Evolutionary conservation across 345 rosid genomes (phyloP), one percentile per base, ranked within the genome.

Genomic region (Acer saccharum): DNA sequence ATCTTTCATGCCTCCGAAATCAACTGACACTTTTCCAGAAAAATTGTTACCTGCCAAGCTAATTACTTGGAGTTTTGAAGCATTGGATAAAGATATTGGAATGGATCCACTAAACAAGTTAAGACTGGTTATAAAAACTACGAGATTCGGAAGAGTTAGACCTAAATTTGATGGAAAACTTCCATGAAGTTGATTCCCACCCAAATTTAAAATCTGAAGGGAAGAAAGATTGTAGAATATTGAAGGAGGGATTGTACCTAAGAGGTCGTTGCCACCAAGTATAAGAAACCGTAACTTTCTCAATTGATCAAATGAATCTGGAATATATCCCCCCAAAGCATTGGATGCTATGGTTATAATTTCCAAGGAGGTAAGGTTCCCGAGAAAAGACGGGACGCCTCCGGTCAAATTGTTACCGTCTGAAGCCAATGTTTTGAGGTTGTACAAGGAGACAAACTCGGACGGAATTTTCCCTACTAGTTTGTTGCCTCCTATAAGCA

Each of bases 161-260:
- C 76, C 78, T 16, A 79, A 63, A 55, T 79, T 41, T 9, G 3
- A 23, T 27, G 83, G 78, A 21, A 81, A 72, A 55, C 6, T 41
- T 10, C 84, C 83, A 16, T 68, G 44, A 18, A 81, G 74, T 64
- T 69, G 80, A 71, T 84, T 81, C 0, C 10, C 0, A 2, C 29
- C 2, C 13, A 84, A 4, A 2, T 54, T 0, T 23, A 79, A 0
- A 0, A 0, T 3, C 3, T n/a, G 3, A 11, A 81, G 50, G 3
- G 76, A 78, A 20, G 82, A 71, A 3, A 84, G 46, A 75, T 76
- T 72, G 62, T 58, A 78, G 6, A 84, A 9, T 1, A 23, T 23
- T 23, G 77, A 54, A 10, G 73, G 18, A 68, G 82, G 86, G 20
- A 78, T 12, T 2, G 48, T 39, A 8, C 84, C 84, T 1, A 17